Percentiles rank a stretch among this genome's conserved stretches.
These are phyloP conservation scores for Cercospora zeina DNA, from an alignment of 2,329 filamentous ascomycete genomes.

Conservation along the genomic window DNA sequence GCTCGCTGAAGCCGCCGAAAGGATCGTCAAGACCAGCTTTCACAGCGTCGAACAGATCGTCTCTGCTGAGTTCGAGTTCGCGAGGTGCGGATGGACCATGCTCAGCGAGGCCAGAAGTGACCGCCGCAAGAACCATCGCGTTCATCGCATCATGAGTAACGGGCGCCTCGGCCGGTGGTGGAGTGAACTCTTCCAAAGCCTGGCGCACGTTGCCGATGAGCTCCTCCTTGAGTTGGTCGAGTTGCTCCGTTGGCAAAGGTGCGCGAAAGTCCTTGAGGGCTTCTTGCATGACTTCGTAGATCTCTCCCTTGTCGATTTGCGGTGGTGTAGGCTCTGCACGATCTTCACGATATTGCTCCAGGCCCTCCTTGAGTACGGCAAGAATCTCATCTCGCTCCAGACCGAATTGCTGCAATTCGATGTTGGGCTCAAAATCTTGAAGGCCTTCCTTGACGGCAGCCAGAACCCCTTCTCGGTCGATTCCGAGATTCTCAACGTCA, in stretches of 20 bases:
- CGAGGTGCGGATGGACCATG: constrained; percentile 44
- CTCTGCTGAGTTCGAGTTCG: constrained; percentile 50
- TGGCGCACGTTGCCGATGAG: constrained; percentile 81
- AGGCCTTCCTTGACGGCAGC: constrained; percentile 85
- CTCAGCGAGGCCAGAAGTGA: constrained; percentile 59
- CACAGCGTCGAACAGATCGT: constrained; percentile 61
- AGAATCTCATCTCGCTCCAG: constrained; percentile 88
- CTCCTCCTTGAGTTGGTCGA: constrained; percentile 74
- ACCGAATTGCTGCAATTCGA: constrained; percentile 85
- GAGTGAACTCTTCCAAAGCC: constrained; percentile 79
- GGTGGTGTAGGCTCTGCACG: constrained; percentile 50
- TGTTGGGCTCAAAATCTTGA: constrained; percentile 92
- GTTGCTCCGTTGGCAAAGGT: constrained; percentile 62
- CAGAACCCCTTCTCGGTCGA: constrained; percentile 72
- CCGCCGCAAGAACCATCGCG: constrained; percentile 58
- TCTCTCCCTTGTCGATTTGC: constrained; percentile 75
- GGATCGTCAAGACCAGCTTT: constrained; percentile 58
- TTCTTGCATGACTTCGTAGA: constrained; percentile 81
- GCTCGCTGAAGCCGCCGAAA: constrained; percentile 57
- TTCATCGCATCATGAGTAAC: constrained; percentile 52
- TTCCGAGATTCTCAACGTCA: constrained; percentile 35
- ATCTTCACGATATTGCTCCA: constrained; percentile 68
- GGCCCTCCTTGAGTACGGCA: constrained; percentile 79
- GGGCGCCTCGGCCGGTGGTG: constrained; percentile 42
- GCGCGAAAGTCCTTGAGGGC: constrained; percentile 78